A percentile compares a stretch with the other conserved stretches of the same genome.
Conservation (phyloP, 495 filamentous ascomycete species). For the Penicillium paxilli region DNA sequence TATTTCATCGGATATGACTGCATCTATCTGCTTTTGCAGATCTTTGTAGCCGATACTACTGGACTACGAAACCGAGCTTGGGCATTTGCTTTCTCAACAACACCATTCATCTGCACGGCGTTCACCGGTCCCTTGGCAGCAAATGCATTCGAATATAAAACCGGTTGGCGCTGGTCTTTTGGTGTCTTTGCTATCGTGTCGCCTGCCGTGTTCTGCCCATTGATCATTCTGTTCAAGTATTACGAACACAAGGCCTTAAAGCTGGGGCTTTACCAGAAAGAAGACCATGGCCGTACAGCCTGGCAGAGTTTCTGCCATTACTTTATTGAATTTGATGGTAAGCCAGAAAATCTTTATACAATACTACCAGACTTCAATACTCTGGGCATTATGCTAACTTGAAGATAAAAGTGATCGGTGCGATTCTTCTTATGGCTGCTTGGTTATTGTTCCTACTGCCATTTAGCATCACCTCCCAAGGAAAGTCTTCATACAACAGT, state of each 20-base stretch:
- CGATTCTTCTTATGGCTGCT: constrained; percentile 56
- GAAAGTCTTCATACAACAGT: constrained; percentile 47
- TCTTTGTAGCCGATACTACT: constrained; percentile 70
- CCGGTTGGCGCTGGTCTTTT: constrained; percentile 63
- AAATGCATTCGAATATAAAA: constrained; percentile 45
- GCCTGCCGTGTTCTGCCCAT: constrained; percentile 54
- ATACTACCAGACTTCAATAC: background rate
- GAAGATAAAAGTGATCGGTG: constrained; percentile 43
- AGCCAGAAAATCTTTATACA: constrained; percentile 5
- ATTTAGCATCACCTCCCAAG: constrained; percentile 52
- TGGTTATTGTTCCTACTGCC: constrained; percentile 65
- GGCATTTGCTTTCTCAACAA: constrained; percentile 60
- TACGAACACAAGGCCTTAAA: constrained; percentile 62
- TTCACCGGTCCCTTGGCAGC: constrained; percentile 39
- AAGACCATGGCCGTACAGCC: constrained; percentile 46
- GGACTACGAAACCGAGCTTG: constrained; percentile 62
- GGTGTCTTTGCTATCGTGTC: constrained; percentile 62
- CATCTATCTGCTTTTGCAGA: constrained; percentile 54
- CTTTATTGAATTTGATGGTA: constrained; percentile 60
- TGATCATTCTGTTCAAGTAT: constrained; percentile 52
- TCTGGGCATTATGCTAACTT: background rate
- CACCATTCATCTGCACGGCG: constrained; percentile 64
- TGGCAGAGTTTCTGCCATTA: constrained; percentile 53
- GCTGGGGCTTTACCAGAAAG: constrained; percentile 34
- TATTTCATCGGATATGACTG: constrained; percentile 61